These are phyloP conservation scores for Tuctoria greenei DNA, from an alignment of 176 grass and related monocot genomes.

Conservation along the genomic window DNA sequence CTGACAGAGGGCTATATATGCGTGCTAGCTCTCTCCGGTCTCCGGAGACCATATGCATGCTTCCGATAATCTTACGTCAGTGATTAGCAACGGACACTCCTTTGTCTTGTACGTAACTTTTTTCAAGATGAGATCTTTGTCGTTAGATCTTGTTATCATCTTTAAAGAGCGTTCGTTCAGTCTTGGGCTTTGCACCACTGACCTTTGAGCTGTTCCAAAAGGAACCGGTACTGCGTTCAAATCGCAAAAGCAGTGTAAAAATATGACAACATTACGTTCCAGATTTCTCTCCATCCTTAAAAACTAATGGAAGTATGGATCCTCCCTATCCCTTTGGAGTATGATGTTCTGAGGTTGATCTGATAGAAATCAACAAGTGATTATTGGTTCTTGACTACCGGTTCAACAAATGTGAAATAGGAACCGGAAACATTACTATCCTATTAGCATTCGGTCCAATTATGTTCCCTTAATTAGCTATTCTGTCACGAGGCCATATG, in stretches of 20 bases:
- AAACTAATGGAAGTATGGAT: not conserved
- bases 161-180: not conserved
- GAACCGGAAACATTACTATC: not conserved
- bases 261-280: constrained; percentile 22
- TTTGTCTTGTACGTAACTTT: constrained; percentile 9
- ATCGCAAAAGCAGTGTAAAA: constrained; percentile 21
- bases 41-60: too few relatives aligned
- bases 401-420: constrained; percentile 41
- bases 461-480: constrained; percentile 31
- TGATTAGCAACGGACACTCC: not conserved
- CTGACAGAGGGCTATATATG: not conserved
- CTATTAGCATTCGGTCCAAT: not conserved
- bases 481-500: not conserved
- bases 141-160: constrained; percentile 31
- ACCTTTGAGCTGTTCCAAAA: not conserved
- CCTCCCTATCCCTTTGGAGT: constrained; percentile 28
- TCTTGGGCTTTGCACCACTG: not conserved
- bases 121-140: constrained; percentile 33
- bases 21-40: too few relatives aligned
- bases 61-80: not conserved
- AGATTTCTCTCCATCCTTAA: constrained; percentile 5
- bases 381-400: constrained; percentile 19
- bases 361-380: constrained; percentile 21
- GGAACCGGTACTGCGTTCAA: constrained; percentile 15
- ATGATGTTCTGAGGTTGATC: constrained; percentile 1